Evolutionary conservation across 2,329 filamentous ascomycete genomes (phyloP).

Genomic region (Penicillium sp.): DNA sequence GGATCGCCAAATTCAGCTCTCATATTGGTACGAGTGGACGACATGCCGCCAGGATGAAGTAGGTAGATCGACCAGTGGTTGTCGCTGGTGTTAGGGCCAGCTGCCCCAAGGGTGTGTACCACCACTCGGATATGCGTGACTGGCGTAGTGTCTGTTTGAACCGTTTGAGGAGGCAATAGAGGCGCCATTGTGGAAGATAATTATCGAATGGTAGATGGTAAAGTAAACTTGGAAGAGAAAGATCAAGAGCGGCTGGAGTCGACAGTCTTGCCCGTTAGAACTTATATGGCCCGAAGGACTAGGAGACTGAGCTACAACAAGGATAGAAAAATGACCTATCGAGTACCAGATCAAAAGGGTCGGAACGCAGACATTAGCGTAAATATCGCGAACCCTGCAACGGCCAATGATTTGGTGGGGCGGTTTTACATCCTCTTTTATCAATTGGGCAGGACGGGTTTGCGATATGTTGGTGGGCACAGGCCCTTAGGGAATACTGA

Average conservation of each 20-base stretch:
- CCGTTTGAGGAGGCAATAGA: not conserved
- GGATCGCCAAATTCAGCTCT: constrained; percentile 1
- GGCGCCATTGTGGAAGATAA: constrained; percentile 1
- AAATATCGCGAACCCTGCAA: constrained; percentile 1
- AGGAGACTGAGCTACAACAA: not conserved
- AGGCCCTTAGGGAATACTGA: too few species aligned
- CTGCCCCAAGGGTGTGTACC: constrained; percentile 1
- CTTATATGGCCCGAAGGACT: not conserved
- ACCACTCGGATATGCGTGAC: not conserved
- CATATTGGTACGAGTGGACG: constrained; percentile 1
- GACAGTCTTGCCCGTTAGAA: not conserved
- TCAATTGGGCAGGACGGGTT: not conserved
- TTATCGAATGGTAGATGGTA: not conserved
- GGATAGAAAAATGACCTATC: not conserved
- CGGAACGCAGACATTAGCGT: not conserved
- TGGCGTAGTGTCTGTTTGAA: constrained; percentile 1
- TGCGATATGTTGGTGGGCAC: too few species aligned
- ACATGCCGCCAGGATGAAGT: not conserved
- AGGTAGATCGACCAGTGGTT: constrained; percentile 1
- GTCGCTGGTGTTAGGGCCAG: constrained; percentile 1
- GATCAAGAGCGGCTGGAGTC: not conserved
- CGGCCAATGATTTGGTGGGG: not conserved
- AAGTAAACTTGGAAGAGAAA: not conserved
- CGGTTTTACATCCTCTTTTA: not conserved
- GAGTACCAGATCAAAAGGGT: not conserved